phyloP scores from a whole-genome alignment of 495 filamentous ascomycete genomes.

The Penicillium cinerascens region DNA sequence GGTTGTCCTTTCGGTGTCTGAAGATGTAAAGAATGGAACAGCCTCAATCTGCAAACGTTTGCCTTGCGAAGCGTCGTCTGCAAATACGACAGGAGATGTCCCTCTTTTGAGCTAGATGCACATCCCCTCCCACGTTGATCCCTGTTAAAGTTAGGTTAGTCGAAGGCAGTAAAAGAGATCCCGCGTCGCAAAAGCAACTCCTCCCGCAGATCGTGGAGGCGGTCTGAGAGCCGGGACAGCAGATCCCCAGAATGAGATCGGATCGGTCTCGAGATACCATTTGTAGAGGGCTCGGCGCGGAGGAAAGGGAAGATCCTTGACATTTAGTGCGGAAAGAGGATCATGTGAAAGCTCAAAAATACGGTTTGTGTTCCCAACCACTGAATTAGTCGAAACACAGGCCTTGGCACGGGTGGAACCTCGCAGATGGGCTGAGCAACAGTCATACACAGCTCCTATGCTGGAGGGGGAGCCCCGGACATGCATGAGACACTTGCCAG shows the following conservation, averaged over 20 bases:
- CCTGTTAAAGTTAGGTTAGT: slow-evolving; percentile 6
- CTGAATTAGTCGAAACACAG: background rate
- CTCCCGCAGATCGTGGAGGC: slow-evolving; percentile 11
- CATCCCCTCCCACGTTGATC: background rate
- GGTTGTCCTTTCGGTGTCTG: background rate
- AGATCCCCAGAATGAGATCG: slow-evolving; percentile 10
- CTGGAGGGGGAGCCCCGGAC: background rate
- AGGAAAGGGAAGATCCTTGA: background rate
- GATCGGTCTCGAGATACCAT: background rate
- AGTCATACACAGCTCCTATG: background rate
- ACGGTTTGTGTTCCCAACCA: slow-evolving; percentile 1
- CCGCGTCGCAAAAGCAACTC: slow-evolving; percentile 6
- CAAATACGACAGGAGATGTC: background rate
- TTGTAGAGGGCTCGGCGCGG: background rate
- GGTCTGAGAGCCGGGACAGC: background rate
- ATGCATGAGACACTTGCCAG: slow-evolving; percentile 5
- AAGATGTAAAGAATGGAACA: background rate
- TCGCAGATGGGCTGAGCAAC: background rate
- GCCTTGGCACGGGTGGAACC: slow-evolving; percentile 1
- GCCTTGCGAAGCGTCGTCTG: slow-evolving; percentile 10
- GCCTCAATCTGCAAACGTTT: background rate
- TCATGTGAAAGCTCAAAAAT: slow-evolving; percentile 10
- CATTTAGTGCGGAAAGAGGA: background rate
- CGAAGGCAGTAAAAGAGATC: slow-evolving; percentile 1
- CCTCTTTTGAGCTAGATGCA: background rate